A percentile compares a stretch with the other conserved stretches of the same genome.
Conservation (phyloP, 1,284 basidiomycete species). For the Austroboletus novae-zelandiae region DNA sequence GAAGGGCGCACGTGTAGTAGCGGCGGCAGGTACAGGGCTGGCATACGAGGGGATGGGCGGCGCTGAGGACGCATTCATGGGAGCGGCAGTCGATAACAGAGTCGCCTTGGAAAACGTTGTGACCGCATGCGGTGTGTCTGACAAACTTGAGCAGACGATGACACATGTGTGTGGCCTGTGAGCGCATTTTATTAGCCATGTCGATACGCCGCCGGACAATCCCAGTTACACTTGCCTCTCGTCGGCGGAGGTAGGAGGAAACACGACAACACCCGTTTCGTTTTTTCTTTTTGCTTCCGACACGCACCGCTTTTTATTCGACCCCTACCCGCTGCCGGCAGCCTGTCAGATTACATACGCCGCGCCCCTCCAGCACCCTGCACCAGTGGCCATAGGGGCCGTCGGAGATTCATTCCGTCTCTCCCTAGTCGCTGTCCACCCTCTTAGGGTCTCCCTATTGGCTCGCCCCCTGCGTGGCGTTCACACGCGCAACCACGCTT, state of each 20-base stretch:
- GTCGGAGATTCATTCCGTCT: neutral
- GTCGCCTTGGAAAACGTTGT: slow-evolving; percentile 52
- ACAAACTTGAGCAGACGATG: slow-evolving; percentile 57
- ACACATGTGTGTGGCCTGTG: slow-evolving; percentile 47
- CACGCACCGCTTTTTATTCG: slow-evolving; percentile 11
- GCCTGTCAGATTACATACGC: neutral
- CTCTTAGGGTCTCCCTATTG: too few species aligned
- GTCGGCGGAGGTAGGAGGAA: slow-evolving; percentile 69
- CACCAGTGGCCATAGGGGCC: too few species aligned
- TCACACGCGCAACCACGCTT: neutral
- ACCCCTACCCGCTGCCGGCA: neutral
- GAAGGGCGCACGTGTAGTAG: slow-evolving; percentile 49
- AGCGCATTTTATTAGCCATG: neutral
- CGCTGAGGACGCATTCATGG: slow-evolving; percentile 45
- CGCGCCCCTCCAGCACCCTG: neutral
- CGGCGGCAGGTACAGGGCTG: slow-evolving; percentile 51
- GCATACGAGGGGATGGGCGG: slow-evolving; percentile 49
- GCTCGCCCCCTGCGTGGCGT: neutral
- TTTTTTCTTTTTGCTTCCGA: slow-evolving; percentile 11
- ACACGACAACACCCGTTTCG: slow-evolving; percentile 18
- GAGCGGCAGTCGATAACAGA: slow-evolving; percentile 53
- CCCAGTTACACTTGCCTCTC: slow-evolving; percentile 25
- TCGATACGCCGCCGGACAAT: neutral
- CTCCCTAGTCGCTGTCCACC: neutral
- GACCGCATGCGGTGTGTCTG: slow-evolving; percentile 50